Evolutionary conservation across 2,329 filamentous ascomycete species (phyloP), one percentile per base, ranked within the genome.

Genomic region (Cordyceps fumosorosea): DNA sequence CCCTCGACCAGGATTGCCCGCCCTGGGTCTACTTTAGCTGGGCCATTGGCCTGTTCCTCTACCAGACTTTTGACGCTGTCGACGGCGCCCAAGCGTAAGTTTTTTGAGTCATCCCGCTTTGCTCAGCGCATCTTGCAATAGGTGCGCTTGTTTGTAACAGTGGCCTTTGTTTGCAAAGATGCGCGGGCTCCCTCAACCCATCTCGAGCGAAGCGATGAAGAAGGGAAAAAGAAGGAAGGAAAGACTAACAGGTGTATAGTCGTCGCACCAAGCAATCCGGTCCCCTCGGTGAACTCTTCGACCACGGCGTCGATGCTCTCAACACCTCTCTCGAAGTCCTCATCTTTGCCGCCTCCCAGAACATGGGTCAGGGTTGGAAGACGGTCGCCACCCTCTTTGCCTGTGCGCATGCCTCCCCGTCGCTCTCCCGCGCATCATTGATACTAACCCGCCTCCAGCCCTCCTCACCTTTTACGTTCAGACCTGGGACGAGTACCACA

Each of bases 401-500:
- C 68, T 88, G 90, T 91, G 79, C 65, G 85, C 16, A 22, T 76
- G 22, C 37, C 20, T n/a, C 29, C 29, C n/a, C 12, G 16, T 10
- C 7, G 42, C 12, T 22, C 6, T 29, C 5, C 32, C 42, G 20
- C 20, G 14, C 8, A 45, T 11, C 18, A n/a, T 34, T 16, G 12
- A 62, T 48, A 24, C 66, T 66, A 62, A 67, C 50, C n/a, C 32
- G 10, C 10, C 18, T n/a, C 55, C 64, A 91, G 89, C 90, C 7
- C 85, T 93, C 63, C 81, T 96, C 69, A 97, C 95, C n/a, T 99
- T 99, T 76, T 98, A 98, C 75, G 89, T 98, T 48, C 95, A 98
- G 75, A 98, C 95, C 40, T 99, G 95, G 95, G 95, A 99, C 72
- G 95, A 98, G 75, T 99, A 98, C 77, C 93, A 98, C 78, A 99